Evolutionary conservation across 768 basidiomycete genomes (phyloP).

Genomic region (Russula compacta): DNA sequence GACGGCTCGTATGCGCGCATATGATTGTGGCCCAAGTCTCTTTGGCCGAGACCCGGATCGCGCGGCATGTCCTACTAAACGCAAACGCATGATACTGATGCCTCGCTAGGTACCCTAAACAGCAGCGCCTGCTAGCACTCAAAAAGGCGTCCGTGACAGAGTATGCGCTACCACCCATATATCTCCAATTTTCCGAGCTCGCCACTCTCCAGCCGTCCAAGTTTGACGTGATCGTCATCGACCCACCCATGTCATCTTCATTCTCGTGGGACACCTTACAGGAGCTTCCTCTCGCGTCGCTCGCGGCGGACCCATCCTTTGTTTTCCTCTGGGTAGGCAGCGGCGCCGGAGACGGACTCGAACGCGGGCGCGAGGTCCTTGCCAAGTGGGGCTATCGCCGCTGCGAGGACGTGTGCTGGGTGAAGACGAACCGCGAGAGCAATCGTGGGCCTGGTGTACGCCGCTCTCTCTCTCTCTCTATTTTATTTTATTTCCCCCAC

Average conservation of each 20-base stretch:
- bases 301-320: slow-evolving; percentile 89
- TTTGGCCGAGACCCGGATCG: neutral
- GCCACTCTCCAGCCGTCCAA: slow-evolving; percentile 51
- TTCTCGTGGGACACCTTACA: slow-evolving; percentile 83
- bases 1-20: neutral
- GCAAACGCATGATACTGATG: neutral
- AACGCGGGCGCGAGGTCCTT: slow-evolving; percentile 83
- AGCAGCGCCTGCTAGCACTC: slow-evolving; percentile 70
- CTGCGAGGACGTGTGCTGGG: slow-evolving; percentile 98
- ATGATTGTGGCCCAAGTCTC: neutral
- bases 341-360: slow-evolving; percentile 83
- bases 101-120: slow-evolving; percentile 80
- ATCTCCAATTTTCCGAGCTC: slow-evolving; percentile 54
- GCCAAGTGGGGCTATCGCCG: slow-evolving; percentile 91
- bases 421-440: slow-evolving; percentile 74
- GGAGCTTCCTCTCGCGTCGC: slow-evolving; percentile 67
- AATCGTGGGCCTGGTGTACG: slow-evolving; percentile 71
- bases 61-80: neutral
- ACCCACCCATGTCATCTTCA: slow-evolving; percentile 81
- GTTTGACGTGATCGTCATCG: slow-evolving; percentile 88
- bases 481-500: too few species aligned
- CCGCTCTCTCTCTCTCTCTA: slow-evolving; percentile 1
- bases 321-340: slow-evolving; percentile 95
- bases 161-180: slow-evolving; percentile 64
- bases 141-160: slow-evolving; percentile 72